Evolutionary conservation across 2,329 filamentous ascomycete species (phyloP), one percentile per base, ranked within the genome.

Genomic region (Aspergillus ochraceus): DNA sequence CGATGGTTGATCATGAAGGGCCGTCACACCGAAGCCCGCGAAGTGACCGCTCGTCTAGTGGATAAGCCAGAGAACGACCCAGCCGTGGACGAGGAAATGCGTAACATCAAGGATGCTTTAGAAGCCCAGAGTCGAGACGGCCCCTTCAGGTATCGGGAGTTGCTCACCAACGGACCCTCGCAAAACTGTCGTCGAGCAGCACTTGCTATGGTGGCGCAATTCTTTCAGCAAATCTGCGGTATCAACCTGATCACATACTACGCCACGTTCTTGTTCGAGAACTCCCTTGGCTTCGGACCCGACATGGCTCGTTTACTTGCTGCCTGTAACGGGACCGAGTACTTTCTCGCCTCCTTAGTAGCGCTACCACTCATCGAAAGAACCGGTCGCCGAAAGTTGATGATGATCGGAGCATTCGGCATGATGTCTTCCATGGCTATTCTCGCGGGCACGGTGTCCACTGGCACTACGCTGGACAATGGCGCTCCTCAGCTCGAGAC

Each of bases 1-100:
- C 75, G 83, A 53, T 84, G 82, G 79, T 72, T 85, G 6, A 78
- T 84, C 14, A 68, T 81, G 22, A 79, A 80, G 56, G 82, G 81
- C 26, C 72, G 76, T n/a, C 77, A 82, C 59, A 76, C 74, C 57
- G 81, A 77, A 64, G 82, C 72, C 42, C 73, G 74, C 12, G 71
- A 72, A 4, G 79, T 83, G 3, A 77, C 83, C 32, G 78, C 56
- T 53, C 56, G 56, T 78, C 4, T 78, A 76, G 42, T 58, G 14
- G 42, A 47, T 1, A 49, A 50, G 4, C 73, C 83, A 2, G 71
- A 76, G 32, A 58, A 82, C 49, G 60, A 81, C 2, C 79, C 64
- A 1, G 84, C 60, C 82, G 66, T 68, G 6, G 56, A 59, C 8
- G 64, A 68, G 17, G 65, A 68, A 22, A 32, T 68, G 47, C 56